Evolutionary conservation across 306 rosid genomes (phyloP), one percentile per base, ranked within the genome.

Genomic region (Parietaria judaica): DNA sequence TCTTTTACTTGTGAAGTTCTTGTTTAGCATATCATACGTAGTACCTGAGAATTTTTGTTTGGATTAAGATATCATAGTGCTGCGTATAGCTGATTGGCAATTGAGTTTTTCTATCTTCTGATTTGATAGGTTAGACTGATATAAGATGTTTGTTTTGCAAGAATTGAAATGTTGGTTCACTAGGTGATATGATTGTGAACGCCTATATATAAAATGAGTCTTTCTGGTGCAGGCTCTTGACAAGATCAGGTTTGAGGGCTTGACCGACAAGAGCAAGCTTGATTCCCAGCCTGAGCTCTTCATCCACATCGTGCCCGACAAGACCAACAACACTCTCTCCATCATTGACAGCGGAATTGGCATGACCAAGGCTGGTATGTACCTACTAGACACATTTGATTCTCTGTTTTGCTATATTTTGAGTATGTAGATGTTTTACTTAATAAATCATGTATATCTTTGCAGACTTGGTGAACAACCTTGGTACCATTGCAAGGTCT

Each of bases 401-500:
- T n/a, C 4, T n/a, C 13, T 7, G 9, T 4, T 49, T 49, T 49
- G 14, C 13, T 4, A 5, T 49, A n/a, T 4, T 49, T 49, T 49
- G 52, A 8, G 4, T 3, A 49, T 58, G 31, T 36, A 41, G 36
- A 38, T 57, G 10, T 6, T 70, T 37, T 36, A 35, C 65, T 67
- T 8, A 14, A 13, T 69, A 36, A 9, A 6, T 16, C 1, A 1
- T 23, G 17, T 48, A 11, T 64, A 1, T 60, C n/a, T 49, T 17
- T 3, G 31, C 83, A 90, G 97, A 87, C 74, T 87, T 90, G 95
- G 97, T 87, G 44, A 90, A 90, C 89, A 90, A 90, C 70, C 71
- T 90, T 1, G 97, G 97, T 56, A 90, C 97, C n/a, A 87, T 90
- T 67, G 97, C 97, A 5, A 78, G 97, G 83, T 90, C 97, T 34